Base-by-base conservation (phyloP, 1,284 basidiomycete genomes). In the Blastosporella zonata region DNA sequence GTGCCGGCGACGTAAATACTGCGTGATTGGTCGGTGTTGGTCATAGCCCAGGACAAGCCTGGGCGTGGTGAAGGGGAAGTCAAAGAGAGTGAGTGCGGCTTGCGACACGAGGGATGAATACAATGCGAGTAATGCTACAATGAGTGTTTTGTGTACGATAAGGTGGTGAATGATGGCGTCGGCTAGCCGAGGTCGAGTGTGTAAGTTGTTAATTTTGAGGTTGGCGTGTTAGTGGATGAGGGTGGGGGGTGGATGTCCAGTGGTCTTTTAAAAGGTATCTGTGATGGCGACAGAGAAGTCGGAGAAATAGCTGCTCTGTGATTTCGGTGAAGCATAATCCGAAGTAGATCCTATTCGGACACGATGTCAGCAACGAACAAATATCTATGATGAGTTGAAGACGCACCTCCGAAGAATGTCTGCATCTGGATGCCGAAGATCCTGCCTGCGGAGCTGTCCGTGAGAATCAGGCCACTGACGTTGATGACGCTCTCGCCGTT, bases 341-440 rank as follows among this genome's bases (percentile, higher is more conserved):
- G 62, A 23, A 27, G 67, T 66, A 33, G 71, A 74, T 43, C 78
- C 76, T 78, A 51, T 2, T 13, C 20, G 43, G 43, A 35, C 0
- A 53, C 31, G 52, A 2, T 1, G 31, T 52, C 15, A 55, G 27
- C 2, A 17, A n/a, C 7, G 15, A n/a, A 25, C 33, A 10, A 38
- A 42, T 7, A 18, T 4, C 2, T 15, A 6, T 21, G 28, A 38
- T 9, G 12, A n/a, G 23, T 18, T 10, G 1, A 27, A 15, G 22
- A 62, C 73, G 23, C 56, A 77, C 79, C 78, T 47, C 80, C 82
- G 54, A 84, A 85, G 76, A 85, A 85, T 35, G 81, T 81, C 67
- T 85, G 82, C 66, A 81, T 76, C 69, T 80, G 78, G 54, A 84
- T 73, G 39, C 82, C 83, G 35, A 76, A 72, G 54, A 84, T 72